Base-by-base conservation (phyloP, 306 rosid genomes). In the Dalbergia oliveri region DNA sequence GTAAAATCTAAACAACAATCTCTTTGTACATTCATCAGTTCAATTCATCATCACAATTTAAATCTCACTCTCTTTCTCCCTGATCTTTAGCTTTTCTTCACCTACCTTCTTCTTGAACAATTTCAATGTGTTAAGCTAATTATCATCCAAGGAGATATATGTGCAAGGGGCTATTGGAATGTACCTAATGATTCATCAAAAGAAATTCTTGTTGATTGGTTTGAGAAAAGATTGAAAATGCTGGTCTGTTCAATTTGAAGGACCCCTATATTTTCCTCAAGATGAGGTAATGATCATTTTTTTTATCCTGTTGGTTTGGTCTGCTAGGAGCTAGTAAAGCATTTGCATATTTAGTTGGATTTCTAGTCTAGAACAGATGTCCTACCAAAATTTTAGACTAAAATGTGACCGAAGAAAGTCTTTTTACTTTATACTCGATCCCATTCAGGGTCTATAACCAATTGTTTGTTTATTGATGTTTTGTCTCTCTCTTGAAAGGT, bases 81-180 rank as follows among this genome's bases (percentile, higher is more conserved):
- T 73, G 31, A 35, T 64, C 49, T 18, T 11, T 4, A 12, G 43
- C 26, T 41, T 64, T 67, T 59, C 69, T 57, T 73, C 9, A 0
- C 37, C 49, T 75, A 68, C 15, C 43, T 69, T 26, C 76, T 41
- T 76, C 44, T 70, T 0, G 12, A 33, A 63, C 39, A 6, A 69
- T 31, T 82, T 80, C 71, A 44, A 37, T 66, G 34, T 84, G 69
- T 79, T 77, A 97, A 95, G 97, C 83, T 95, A 61, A 84, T 88
- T 68, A 88, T 82, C 44, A 66, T 89, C 86, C 82, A 33, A 88
- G 93, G 90, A 71, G 81, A 85, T 65, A 77, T 91, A 60, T 93
- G 98, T 5, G 86, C 88, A 58, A 89, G 99, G 76, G 98, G 99
- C 72, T 95, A 95, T 83, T 91, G 98, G 99, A 83, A 87, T 87